Evolutionary conservation across 1,139 yeast genomes (phyloP).

Genomic region (Candida neerlandica): DNA sequence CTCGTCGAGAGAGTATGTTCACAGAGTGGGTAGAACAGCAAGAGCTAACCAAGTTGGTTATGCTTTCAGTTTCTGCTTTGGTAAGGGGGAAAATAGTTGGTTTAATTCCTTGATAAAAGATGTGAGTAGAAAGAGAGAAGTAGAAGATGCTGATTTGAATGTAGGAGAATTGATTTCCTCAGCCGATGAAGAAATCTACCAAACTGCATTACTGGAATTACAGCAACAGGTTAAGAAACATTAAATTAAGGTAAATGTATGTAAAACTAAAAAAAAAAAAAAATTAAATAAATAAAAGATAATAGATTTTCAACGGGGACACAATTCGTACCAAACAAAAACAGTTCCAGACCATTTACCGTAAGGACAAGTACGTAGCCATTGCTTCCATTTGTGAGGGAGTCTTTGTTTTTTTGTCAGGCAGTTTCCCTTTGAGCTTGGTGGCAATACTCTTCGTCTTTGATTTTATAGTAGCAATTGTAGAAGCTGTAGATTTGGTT

Average conservation of each 20-base stretch:
- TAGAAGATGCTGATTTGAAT: constrained; percentile 27
- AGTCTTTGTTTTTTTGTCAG: not conserved
- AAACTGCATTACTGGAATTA: constrained; percentile 26
- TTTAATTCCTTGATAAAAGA: constrained; percentile 52
- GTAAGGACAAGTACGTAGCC: constrained; percentile 3
- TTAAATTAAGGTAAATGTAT: not conserved
- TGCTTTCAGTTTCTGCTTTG: constrained; percentile 70
- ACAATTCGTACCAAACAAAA: not conserved
- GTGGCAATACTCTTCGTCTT: constrained; percentile 6
- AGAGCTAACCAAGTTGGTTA: constrained; percentile 81
- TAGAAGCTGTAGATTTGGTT: constrained; percentile 15
- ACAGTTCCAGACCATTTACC: not conserved
- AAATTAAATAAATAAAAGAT: not conserved
- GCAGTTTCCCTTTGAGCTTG: constrained; percentile 5
- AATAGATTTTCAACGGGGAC: not conserved
- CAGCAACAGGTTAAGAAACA: constrained; percentile 24
- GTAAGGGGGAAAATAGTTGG: constrained; percentile 77
- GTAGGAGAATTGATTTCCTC: constrained; percentile 22
- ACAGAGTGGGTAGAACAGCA: constrained; percentile 95
- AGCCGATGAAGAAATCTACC: constrained; percentile 31
- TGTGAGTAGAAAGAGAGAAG: constrained; percentile 30
- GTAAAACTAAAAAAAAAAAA: not conserved
- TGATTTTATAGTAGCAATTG: constrained; percentile 12
- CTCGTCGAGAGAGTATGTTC: constrained; percentile 89
- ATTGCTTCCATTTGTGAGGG: not conserved